phyloP scores from a whole-genome alignment of 2,329 filamentous ascomycete species.

The Cladosporium sphaerospermum region DNA sequence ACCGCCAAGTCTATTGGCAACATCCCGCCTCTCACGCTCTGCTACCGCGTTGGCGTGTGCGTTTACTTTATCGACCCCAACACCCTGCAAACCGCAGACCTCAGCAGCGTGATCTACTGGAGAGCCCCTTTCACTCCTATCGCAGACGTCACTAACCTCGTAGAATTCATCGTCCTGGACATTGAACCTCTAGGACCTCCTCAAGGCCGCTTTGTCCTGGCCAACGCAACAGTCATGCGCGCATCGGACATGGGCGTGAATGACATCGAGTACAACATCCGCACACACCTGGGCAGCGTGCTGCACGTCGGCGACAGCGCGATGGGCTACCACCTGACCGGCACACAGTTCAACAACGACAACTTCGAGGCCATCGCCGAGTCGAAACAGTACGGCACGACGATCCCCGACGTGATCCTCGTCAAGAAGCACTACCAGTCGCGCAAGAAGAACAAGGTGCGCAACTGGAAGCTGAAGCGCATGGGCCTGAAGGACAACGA shows the following conservation, averaged over 20 bases:
- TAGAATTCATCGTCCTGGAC: constrained; percentile 92
- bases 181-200: constrained; percentile 71
- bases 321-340: constrained; percentile 86
- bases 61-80: constrained; percentile 85
- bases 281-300: constrained; percentile 82
- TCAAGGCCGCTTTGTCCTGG: constrained; percentile 76
- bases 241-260: constrained; percentile 82
- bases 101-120: constrained; percentile 83
- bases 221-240: constrained; percentile 81
- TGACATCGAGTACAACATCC: constrained; percentile 79
- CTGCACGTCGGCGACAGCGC: constrained; percentile 86
- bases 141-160: constrained; percentile 75
- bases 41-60: constrained; percentile 80
- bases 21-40: constrained; percentile 78
- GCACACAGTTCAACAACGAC: constrained; percentile 86
- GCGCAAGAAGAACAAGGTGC: constrained; percentile 64
- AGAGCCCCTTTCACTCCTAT: constrained; percentile 77
- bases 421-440: constrained; percentile 96
- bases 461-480: constrained; percentile 92
- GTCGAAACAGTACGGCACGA: constrained; percentile 67
- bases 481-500: constrained; percentile 88
- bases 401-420: constrained; percentile 84
- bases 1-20: constrained; percentile 83
- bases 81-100: constrained; percentile 84
- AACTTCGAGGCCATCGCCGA: constrained; percentile 78